Conservation (phyloP, 257 asterid species). For the Sherardia arvensis region DNA sequence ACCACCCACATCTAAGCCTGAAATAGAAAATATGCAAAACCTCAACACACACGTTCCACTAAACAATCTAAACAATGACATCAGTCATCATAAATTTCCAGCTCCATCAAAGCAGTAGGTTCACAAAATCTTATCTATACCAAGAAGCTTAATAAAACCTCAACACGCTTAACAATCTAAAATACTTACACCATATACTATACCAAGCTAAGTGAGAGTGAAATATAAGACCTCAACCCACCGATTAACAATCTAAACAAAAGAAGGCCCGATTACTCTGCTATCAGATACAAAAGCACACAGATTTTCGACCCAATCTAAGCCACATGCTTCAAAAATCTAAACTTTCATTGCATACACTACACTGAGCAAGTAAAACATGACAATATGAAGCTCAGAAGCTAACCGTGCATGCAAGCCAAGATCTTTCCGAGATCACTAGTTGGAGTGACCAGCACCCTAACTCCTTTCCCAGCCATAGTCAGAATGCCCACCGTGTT, state of each 20-base stretch:
- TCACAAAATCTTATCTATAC: too few relatives aligned
- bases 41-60: background rate
- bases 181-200: background rate
- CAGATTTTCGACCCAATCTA: background rate
- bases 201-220: background rate
- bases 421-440: conserved; percentile 99
- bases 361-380: background rate
- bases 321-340: background rate
- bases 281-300: background rate
- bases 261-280: too few relatives aligned
- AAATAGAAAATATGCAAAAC: conserved; percentile 8
- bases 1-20: conserved; percentile 87
- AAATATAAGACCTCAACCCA: background rate
- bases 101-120: too few relatives aligned
- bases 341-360: background rate
- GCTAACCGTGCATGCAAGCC: conserved; percentile 96
- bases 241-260: background rate
- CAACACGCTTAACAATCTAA: too few relatives aligned
- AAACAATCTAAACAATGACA: background rate
- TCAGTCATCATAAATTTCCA: background rate
- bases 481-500: conserved; percentile 92
- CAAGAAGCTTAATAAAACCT: too few relatives aligned
- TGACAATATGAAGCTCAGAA: conserved; percentile 6
- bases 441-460: conserved; percentile 90
- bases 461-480: conserved; percentile 96